A percentile compares a stretch with the other conserved stretches of the same genome.
phyloP scores from a whole-genome alignment of 148 eudicot species.

The Silene uniflora region DNA sequence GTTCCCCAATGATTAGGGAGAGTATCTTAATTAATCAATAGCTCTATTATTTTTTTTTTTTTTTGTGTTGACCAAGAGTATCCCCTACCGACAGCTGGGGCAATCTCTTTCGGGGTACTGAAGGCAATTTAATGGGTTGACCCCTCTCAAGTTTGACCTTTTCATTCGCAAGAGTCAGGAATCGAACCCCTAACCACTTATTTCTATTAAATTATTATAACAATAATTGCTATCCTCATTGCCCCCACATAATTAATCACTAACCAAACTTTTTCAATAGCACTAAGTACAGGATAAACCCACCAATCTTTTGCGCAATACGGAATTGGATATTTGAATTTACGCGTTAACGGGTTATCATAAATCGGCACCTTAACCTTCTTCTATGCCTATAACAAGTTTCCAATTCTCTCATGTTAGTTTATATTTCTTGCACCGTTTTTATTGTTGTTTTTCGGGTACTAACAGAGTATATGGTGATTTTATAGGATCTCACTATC shows the following conservation, averaged over 20 bases:
- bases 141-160: too few relatives aligned
- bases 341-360: too few relatives aligned
- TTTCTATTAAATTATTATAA: not conserved
- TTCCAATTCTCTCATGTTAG: too few relatives aligned
- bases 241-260: not conserved
- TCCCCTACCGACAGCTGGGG: too few relatives aligned
- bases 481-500: not conserved
- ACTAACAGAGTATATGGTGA: not conserved
- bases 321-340: not conserved
- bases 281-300: not conserved
- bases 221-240: not conserved
- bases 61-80: too few relatives aligned
- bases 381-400: not conserved
- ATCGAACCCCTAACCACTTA: too few relatives aligned
- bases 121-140: too few relatives aligned
- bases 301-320: not conserved
- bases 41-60: too few relatives aligned
- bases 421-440: too few relatives aligned
- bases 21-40: not conserved
- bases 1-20: not conserved
- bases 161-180: too few relatives aligned
- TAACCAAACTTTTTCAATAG: not conserved
- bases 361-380: not conserved
- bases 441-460: not conserved
- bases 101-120: too few relatives aligned